Evolutionary conservation across 139 green algal species (phyloP), one percentile per base, ranked within the genome.

Genomic region (Chlorella sp.): DNA sequence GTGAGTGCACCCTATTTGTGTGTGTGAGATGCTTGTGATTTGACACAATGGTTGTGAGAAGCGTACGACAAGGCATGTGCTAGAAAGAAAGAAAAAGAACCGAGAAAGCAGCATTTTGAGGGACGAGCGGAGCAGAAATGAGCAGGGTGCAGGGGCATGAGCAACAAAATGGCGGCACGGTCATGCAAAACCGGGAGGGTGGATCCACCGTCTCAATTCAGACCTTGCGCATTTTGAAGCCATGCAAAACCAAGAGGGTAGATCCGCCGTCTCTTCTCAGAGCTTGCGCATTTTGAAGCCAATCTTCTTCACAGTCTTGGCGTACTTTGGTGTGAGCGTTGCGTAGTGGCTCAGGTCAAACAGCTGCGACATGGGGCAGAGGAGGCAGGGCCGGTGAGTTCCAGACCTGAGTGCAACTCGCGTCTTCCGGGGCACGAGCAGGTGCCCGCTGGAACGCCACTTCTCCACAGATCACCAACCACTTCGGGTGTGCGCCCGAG

Each of bases 221-320:
- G 19, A 85, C 61, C 39, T 57, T 39, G 3, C 86, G 73, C n/a
- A 83, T 68, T 24, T 75, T 84, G 37, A 90, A 90, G 14, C 76
- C 86, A 85, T n/a, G n/a, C n/a, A n/a, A n/a, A n/a, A n/a, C n/a
- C n/a, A n/a, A n/a, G n/a, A n/a, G n/a, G n/a, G n/a, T n/a, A n/a
- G n/a, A n/a, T n/a, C n/a, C n/a, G n/a, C n/a, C n/a, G n/a, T n/a
- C n/a, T n/a, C n/a, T n/a, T n/a, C n/a, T 76, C 68, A 89, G 19
- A 85, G 75, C 39, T 57, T 39, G 3, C 86, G 73, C n/a, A 83
- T 68, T 24, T 75, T 84, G 37, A 90, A 90, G 14, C 76, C 86
- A 85, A 92, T 87, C 57, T 75, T 73, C 53, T 90, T 90, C 24
- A 85, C 87, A 3, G 79, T 90, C 60, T 89, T 90, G 34, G 91